Evolutionary conservation across 495 filamentous ascomycete genomes (phyloP), one percentile per base, ranked within the genome.

Genomic region (Hypoxylon lienhwacheense): DNA sequence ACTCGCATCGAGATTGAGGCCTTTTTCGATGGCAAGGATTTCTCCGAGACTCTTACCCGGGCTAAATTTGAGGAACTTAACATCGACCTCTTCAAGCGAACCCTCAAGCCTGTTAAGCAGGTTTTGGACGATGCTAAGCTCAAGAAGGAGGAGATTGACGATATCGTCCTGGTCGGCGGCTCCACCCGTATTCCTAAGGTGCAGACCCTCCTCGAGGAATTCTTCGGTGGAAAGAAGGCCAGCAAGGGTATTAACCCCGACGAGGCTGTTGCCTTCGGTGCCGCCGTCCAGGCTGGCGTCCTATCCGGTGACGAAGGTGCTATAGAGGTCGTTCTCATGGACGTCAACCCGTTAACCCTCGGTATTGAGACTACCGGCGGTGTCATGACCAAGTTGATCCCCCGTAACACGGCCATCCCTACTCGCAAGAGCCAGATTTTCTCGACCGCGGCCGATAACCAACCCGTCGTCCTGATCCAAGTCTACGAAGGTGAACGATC

Each of bases 41-140:
- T 99, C 81, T 95, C 89, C 47, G 93, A 97, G 84, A 97, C 91
- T 51, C 83, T 98, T 39, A 97, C 93, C 69, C 89, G 93, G 47
- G 93, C 93, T 77, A 97, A 97, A 81, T 99, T 99, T 72, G 95
- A 99, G 73, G 95, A 97, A 77, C 80, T 97, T 60, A 97, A 97
- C 84, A 89, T 88, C 63, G 95, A 99, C 71, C 85, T 99, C 55
- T 97, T 99, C 83, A 92, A 91, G 81, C 91, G 89, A 81, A 99
- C 95, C 56, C 85, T 99, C 43, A 96, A 97, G 83, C 95, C 95
- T 28, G 95, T 99, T 49, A 91, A 97, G 78, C 95, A 97, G 80
- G 90, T 95, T 52, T 80, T 95, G 66, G 91, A 90, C 79, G 90
- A 95, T 57, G 87, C 89, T 64, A 91, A 92, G 81, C 82, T 90